Conservation (phyloP, 225 moss, liverwort and hornwort genomes). For the Rhytidiadelphus loreus region DNA sequence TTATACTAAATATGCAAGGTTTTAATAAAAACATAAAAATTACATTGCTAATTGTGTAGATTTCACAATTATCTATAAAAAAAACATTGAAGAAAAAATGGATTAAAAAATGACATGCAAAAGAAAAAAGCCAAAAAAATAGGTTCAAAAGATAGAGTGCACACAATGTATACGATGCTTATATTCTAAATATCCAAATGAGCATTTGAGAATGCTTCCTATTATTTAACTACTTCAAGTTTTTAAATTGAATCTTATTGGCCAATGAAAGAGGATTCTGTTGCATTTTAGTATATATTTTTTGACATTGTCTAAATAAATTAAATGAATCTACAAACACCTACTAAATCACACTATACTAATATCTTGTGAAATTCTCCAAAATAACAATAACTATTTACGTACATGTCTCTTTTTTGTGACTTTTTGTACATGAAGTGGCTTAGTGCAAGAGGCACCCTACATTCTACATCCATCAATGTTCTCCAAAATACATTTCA, state of each 20-base stretch:
- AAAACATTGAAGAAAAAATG: background rate
- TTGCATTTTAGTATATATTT: background rate
- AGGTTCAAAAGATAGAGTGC: background rate
- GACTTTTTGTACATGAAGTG: background rate
- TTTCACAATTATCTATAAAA: background rate
- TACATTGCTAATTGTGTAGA: background rate
- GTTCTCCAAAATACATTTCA: background rate
- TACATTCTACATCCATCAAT: background rate
- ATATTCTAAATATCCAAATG: background rate
- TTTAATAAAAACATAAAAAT: no score
- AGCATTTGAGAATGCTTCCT: background rate
- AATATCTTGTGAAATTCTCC: background rate
- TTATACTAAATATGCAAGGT: background rate
- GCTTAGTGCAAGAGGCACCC: background rate
- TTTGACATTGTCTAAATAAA: background rate
- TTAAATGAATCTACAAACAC: background rate
- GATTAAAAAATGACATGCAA: no score
- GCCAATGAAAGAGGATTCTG: background rate
- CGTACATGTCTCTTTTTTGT: no score
- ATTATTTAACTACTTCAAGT: background rate
- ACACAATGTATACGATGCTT: background rate
- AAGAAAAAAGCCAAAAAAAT: fast-evolving
- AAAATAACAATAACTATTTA: background rate
- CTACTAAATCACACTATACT: background rate
- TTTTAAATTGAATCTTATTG: background rate